These are phyloP conservation scores for Trichocladium uniseriatum DNA, from an alignment of 495 filamentous ascomycete genomes.

Conservation along the genomic window DNA sequence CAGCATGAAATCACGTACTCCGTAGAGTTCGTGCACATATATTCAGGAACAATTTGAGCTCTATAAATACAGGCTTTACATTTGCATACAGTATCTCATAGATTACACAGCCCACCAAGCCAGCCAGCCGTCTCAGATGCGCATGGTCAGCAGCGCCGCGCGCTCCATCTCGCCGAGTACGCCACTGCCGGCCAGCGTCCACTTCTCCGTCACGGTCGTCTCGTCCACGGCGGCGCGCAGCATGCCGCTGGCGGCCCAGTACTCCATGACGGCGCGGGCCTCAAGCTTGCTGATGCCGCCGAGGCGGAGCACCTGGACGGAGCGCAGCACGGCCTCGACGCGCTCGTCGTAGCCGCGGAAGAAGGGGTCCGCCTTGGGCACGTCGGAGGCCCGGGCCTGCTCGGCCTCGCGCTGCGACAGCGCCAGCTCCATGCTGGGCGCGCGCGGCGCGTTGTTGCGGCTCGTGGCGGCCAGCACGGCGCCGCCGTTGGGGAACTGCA, in stretches of 20 bases:
- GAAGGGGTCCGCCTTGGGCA: slow-evolving; percentile 55
- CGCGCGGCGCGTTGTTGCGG: slow-evolving; percentile 51
- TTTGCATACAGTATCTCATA: neutral
- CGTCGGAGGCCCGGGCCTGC: slow-evolving; percentile 21
- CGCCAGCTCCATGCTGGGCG: slow-evolving; percentile 56
- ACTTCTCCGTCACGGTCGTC: slow-evolving; percentile 69
- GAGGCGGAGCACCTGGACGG: slow-evolving; percentile 41
- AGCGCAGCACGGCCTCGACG: slow-evolving; percentile 50
- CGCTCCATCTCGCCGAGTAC: slow-evolving; percentile 76
- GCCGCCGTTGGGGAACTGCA: slow-evolving; percentile 63
- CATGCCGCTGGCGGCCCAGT: slow-evolving; percentile 82
- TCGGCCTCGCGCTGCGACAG: slow-evolving; percentile 45
- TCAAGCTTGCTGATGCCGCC: slow-evolving; percentile 63
- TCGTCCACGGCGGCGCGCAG: slow-evolving; percentile 61
- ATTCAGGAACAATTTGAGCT: too few relatives aligned
- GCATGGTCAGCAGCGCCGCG: slow-evolving; percentile 44
- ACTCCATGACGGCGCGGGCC: slow-evolving; percentile 77
- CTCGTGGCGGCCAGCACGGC: slow-evolving; percentile 65
- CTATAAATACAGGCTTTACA: slow-evolving; percentile 11
- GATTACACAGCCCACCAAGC: neutral
- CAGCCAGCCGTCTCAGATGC: slow-evolving; percentile 5
- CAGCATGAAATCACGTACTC: too few relatives aligned
- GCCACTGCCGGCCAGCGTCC: slow-evolving; percentile 72
- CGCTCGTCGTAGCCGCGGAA: slow-evolving; percentile 56
- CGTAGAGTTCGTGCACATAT: too few relatives aligned